Base-by-base conservation (phyloP, 2,329 filamentous ascomycete genomes). In the Penicillium sp. region DNA sequence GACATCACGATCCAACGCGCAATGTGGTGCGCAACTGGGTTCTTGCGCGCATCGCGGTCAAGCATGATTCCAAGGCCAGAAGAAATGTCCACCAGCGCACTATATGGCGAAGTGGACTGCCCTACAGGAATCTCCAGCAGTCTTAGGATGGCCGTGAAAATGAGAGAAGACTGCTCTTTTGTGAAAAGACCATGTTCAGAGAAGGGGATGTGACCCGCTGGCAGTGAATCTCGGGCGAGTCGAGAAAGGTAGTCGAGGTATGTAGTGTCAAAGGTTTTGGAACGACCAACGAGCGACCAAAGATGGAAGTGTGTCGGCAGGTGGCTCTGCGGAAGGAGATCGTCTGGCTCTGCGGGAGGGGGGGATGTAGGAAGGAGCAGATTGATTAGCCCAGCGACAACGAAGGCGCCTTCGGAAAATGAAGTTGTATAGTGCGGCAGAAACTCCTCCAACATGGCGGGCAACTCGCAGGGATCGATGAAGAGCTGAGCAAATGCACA, bases 51-150 rank as follows among this genome's bases (percentile, higher is more conserved):
- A 66, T 98, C 95, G 65, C 93, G 86, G 64, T 97, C 92, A 29
- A 98, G 78, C 70, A 93, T 89, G 24, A 92, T 77, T 10, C 87
- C 93, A 47, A 95, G 76, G 0, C 93, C 93, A 6, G 89, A 84
- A 9, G 87, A 83, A 33, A 90, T 81, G 68, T 98, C 93, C 4
- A 97, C 81, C 4, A 85, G 78, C 0, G 72, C 74, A 61, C 88
- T 88, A 66, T 98, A 98, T 0, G 93, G 89, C 1, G 92, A 96
- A 40, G 88, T 95, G 3, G 93, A 88, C 72, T 98, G 93, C 2
- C 93, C 92, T 10, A 98, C 93, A 2, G 93, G 93, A 47, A 98
- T 98, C 66, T 97, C 92, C 12, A 95, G 84, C 47, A 98, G 71
- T 42, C 95, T 82, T 49, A 98, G 74, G 49, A 96, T 83, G 8